These are phyloP conservation scores for Bolboschoenoplectus hybrid DNA, from an alignment of 202 grass and related monocot genomes.

Conservation along the genomic window DNA sequence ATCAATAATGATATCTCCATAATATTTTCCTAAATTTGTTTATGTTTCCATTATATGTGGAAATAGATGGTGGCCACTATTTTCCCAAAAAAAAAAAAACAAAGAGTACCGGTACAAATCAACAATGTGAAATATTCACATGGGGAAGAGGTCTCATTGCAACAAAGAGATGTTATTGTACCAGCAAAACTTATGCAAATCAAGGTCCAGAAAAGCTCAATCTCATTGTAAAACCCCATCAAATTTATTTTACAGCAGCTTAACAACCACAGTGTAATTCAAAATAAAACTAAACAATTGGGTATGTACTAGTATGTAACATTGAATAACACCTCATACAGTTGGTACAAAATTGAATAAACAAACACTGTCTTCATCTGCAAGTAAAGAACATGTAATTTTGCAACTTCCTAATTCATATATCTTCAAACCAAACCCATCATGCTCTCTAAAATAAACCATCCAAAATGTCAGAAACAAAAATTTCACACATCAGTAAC, in stretches of 20 bases:
- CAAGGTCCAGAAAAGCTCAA: not conserved
- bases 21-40: no score
- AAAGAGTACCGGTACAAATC: not conserved
- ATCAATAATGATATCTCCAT: no score
- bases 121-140: not conserved
- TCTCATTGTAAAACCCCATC: not conserved
- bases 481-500: not conserved
- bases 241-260: not conserved
- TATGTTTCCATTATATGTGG: not conserved
- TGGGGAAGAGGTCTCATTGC: not conserved
- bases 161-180: not conserved
- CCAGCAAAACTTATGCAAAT: not conserved
- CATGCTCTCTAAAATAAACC: not conserved
- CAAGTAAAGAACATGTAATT: not conserved
- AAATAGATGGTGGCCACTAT: not conserved
- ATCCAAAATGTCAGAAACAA: conserved; percentile 15
- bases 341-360: not conserved
- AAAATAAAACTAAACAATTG: not conserved
- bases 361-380: not conserved
- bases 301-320: not conserved
- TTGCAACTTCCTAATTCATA: not conserved
- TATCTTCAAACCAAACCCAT: not conserved
- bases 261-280: not conserved
- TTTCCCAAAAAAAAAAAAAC: not conserved
- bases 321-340: conserved; percentile 3